phyloP scores from a whole-genome alignment of 192 early-diverging fungal genomes.

The Linnemannia hyalina region DNA sequence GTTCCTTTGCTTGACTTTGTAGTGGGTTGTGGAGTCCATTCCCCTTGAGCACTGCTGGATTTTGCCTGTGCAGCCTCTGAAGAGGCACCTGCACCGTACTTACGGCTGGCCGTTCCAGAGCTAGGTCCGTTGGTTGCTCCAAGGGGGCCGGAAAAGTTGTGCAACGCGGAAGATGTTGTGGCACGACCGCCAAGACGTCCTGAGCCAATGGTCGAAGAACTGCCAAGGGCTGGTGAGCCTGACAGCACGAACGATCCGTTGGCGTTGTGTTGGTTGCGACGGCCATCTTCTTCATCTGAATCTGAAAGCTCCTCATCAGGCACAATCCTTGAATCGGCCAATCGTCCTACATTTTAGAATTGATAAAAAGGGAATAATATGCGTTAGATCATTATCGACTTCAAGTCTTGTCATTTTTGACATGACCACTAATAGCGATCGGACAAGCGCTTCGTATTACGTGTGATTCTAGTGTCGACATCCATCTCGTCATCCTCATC shows the following conservation, averaged over 20 bases:
- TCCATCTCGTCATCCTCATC: conserved; percentile 80
- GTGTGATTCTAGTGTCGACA: conserved; percentile 68
- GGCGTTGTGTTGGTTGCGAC: conserved; percentile 52
- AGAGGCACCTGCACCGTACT: conserved; percentile 13
- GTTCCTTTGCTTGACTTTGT: conserved; percentile 29
- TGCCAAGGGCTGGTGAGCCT: conserved; percentile 27
- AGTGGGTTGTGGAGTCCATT: conserved; percentile 21
- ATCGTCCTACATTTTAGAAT: conserved; percentile 59
- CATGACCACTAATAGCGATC: neutral
- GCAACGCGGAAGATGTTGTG: conserved; percentile 34
- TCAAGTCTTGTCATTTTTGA: neutral
- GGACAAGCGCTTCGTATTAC: conserved; percentile 59
- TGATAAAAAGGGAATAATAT: neutral
- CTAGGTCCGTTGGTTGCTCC: conserved; percentile 15
- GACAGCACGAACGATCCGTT: conserved; percentile 26
- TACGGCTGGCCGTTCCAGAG: conserved; percentile 20
- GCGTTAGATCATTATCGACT: neutral
- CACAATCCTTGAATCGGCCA: conserved; percentile 72
- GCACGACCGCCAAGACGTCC: conserved; percentile 34
- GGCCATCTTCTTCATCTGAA: conserved; percentile 77
- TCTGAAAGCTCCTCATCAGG: conserved; percentile 84
- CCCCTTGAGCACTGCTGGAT: conserved; percentile 26
- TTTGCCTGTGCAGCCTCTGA: conserved; percentile 9
- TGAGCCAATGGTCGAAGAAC: conserved; percentile 7
- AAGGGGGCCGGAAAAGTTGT: conserved; percentile 40